Percentiles rank a stretch among this genome's conserved stretches.
These are phyloP conservation scores for Suhomyces vadensis DNA, from an alignment of 805 yeast species.

Conservation along the genomic window DNA sequence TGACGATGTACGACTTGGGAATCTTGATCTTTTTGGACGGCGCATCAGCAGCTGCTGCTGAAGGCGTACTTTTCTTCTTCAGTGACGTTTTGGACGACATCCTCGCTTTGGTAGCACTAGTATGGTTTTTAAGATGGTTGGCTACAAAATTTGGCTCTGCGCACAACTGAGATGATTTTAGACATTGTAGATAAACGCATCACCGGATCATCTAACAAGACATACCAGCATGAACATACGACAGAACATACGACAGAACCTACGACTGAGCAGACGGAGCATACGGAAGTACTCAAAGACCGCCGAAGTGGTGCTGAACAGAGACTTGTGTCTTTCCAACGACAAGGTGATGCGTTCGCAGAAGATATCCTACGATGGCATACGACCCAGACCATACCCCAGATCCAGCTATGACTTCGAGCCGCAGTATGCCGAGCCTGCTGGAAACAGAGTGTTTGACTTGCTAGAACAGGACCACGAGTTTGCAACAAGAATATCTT, in stretches of 20 bases:
- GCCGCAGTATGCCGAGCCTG: conserved; percentile 12
- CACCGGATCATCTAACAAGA: no score
- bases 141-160: no score
- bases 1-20: conserved; percentile 42
- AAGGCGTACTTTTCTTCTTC: conserved; percentile 26
- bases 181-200: no score
- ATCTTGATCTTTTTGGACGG: conserved; percentile 36
- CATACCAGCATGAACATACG: no score
- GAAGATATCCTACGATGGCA: conserved; percentile 15
- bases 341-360: conserved; percentile 13
- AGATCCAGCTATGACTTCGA: conserved; percentile 18
- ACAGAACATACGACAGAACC: no score
- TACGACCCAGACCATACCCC: conserved; percentile 16
- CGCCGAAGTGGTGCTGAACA: conserved; percentile 22
- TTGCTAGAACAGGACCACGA: conserved; percentile 11
- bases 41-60: conserved; percentile 15
- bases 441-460: conserved; percentile 12
- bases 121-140: no score
- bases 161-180: no score
- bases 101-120: not conserved
- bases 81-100: conserved; percentile 22
- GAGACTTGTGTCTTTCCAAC: conserved; percentile 21
- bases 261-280: no score
- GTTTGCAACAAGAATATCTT: not conserved
- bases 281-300: no score